phyloP scores from a whole-genome alignment of 2,329 filamentous ascomycete genomes.

The Trichoderma endophyticum region DNA sequence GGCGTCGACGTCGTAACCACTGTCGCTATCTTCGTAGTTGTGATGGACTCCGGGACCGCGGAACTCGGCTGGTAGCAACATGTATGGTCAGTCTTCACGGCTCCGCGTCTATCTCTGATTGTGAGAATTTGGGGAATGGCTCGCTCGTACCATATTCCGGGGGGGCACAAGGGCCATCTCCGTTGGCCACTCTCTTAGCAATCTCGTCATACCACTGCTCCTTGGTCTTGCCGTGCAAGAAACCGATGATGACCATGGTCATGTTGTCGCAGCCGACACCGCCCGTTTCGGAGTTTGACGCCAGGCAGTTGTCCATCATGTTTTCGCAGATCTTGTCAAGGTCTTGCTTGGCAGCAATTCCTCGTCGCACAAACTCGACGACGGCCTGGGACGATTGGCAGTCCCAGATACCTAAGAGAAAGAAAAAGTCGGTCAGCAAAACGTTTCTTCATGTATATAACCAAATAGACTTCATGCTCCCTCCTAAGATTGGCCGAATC shows the following conservation, averaged over 20 bases:
- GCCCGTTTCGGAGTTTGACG: constrained; percentile 95
- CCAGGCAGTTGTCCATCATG: constrained; percentile 99
- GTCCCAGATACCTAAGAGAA: constrained; percentile 86
- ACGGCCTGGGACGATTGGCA: constrained; percentile 98
- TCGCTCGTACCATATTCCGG: constrained; percentile 91
- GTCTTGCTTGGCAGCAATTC: constrained; percentile 94
- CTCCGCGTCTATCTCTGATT: constrained; percentile 19
- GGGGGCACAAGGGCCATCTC: constrained; percentile 96
- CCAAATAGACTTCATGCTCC: neutral
- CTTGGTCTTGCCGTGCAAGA: constrained; percentile 88
- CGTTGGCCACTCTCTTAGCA: constrained; percentile 87
- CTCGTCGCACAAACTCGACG: constrained; percentile 91
- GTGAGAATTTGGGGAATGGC: constrained; percentile 36
- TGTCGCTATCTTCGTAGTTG: constrained; percentile 77
- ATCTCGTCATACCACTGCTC: constrained; percentile 99
- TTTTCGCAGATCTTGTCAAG: constrained; percentile 96
- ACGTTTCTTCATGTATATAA: neutral
- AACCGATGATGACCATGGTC: constrained; percentile 91
- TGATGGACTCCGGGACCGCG: constrained; percentile 78
- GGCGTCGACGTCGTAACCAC: constrained; percentile 72
- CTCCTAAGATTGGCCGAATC: neutral
- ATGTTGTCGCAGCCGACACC: constrained; percentile 99
- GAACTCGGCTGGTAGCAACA: constrained; percentile 65
- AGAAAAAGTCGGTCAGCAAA: neutral
- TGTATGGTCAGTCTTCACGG: constrained; percentile 25